A percentile compares a stretch with the other conserved stretches of the same genome.
phyloP scores from a whole-genome alignment of 495 filamentous ascomycete genomes.

The Penicillium angulare region DNA sequence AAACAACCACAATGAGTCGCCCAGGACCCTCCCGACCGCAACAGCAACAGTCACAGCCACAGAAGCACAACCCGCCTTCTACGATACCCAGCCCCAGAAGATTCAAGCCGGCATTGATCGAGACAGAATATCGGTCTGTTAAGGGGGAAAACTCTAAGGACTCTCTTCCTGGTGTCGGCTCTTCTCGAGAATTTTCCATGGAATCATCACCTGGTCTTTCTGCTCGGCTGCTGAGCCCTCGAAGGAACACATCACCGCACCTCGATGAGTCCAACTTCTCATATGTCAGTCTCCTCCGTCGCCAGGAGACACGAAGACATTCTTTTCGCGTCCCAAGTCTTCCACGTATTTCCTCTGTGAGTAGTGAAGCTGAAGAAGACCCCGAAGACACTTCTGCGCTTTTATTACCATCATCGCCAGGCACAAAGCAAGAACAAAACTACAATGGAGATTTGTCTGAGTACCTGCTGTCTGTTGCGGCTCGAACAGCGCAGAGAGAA shows the following conservation, averaged over 20 bases:
- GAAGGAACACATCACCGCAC: neutral
- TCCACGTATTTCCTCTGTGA: constrained; percentile 53
- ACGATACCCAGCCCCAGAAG: constrained; percentile 31
- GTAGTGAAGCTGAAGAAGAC: constrained; percentile 51
- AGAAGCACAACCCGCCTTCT: constrained; percentile 10
- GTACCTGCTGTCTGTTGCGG: constrained; percentile 73
- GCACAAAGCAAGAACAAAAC: constrained; percentile 15
- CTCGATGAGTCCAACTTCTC: constrained; percentile 47
- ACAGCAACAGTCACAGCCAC: constrained; percentile 3
- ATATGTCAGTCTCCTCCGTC: constrained; percentile 40
- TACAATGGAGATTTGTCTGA: constrained; percentile 70
- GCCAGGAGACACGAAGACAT: constrained; percentile 43
- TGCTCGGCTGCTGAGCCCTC: neutral
- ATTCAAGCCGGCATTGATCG: constrained; percentile 59
- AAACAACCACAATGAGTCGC: constrained; percentile 26
- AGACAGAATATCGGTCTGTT: constrained; percentile 52
- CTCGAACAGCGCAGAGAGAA: constrained; percentile 72
- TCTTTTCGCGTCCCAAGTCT: constrained; percentile 56
- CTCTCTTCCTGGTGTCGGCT: constrained; percentile 27
- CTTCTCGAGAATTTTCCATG: neutral
- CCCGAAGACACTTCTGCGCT: constrained; percentile 46
- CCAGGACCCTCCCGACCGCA: constrained; percentile 5
- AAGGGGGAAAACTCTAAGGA: constrained; percentile 19
- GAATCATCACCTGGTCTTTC: neutral
- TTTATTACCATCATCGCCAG: constrained; percentile 33